Conservation (phyloP, 768 basidiomycete species). For the Pulveroboletus frians region DNA sequence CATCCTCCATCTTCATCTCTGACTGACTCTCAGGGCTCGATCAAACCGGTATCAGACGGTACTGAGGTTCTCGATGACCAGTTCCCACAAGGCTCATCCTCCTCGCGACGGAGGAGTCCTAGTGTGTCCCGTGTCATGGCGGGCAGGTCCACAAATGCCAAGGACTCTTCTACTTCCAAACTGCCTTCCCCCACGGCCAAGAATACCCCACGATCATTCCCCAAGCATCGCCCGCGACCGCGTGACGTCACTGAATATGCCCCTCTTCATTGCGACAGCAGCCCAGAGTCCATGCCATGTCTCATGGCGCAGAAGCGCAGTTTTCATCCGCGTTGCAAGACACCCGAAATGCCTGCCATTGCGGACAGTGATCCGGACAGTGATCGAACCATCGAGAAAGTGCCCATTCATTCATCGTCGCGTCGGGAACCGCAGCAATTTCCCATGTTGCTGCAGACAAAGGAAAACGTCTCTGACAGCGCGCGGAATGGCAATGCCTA, state of each 20-base stretch:
- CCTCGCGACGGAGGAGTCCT: conserved; percentile 4
- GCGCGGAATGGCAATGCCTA: conserved; percentile 8
- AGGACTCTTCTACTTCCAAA: conserved; percentile 6
- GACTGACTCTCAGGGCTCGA: conserved; percentile 20
- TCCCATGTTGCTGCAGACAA: conserved; percentile 20
- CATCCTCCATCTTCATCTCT: conserved; percentile 22
- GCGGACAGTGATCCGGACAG: not conserved
- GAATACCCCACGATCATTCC: not conserved
- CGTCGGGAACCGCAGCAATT: conserved; percentile 21
- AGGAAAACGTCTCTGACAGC: conserved; percentile 18
- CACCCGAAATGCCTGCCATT: conserved; percentile 1
- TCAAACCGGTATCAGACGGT: conserved; percentile 18
- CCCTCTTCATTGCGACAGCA: conserved; percentile 2
- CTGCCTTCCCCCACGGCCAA: not conserved
- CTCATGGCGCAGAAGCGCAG: not conserved
- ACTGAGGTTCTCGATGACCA: conserved; percentile 2
- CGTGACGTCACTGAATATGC: conserved; percentile 2
- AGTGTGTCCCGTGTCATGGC: not conserved
- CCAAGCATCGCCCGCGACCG: conserved; percentile 14
- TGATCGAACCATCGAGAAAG: conserved; percentile 10
- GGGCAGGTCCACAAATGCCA: not conserved
- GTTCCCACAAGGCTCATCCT: not conserved
- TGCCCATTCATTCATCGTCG: not conserved
- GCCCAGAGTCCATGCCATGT: conserved; percentile 18
- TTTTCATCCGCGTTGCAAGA: conserved; percentile 4